A percentile compares a stretch with the other conserved stretches of the same genome.
Evolutionary conservation across 805 yeast genomes (phyloP).

Genomic region (Candida bentonensis): DNA sequence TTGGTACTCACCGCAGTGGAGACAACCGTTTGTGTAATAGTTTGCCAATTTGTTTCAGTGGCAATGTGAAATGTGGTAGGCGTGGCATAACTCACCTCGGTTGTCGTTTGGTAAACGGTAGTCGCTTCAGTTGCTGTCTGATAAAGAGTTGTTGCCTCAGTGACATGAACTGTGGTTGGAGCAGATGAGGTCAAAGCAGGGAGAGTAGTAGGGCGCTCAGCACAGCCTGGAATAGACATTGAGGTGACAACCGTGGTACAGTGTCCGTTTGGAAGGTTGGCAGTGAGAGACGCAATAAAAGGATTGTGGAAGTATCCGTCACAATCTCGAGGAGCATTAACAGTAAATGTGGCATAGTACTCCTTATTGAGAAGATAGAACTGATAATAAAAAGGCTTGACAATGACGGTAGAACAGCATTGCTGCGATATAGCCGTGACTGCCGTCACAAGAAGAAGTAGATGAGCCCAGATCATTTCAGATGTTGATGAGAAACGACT

Average conservation of each 20-base stretch:
- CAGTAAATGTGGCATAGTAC: background rate
- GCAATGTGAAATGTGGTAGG: background rate
- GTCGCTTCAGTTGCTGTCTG: background rate
- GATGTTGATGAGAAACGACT: too few relatives aligned
- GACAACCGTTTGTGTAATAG: background rate
- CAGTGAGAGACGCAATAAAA: constrained; percentile 1
- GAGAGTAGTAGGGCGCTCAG: background rate
- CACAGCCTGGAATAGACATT: background rate
- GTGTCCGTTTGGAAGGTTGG: background rate
- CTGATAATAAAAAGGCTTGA: background rate
- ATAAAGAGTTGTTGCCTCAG: background rate
- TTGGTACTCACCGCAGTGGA: too few relatives aligned
- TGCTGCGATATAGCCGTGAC: background rate
- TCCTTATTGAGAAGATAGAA: background rate
- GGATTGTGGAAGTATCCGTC: background rate
- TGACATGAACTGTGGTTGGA: background rate
- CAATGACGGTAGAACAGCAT: background rate
- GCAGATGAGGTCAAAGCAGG: background rate
- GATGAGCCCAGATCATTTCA: too few relatives aligned
- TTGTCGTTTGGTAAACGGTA: background rate
- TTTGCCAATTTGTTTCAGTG: background rate
- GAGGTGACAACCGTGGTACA: background rate
- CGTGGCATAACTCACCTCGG: background rate
- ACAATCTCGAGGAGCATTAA: background rate
- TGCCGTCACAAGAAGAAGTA: background rate